Base-by-base conservation (phyloP, 805 yeast species). In the Spathaspora arborariae region DNA sequence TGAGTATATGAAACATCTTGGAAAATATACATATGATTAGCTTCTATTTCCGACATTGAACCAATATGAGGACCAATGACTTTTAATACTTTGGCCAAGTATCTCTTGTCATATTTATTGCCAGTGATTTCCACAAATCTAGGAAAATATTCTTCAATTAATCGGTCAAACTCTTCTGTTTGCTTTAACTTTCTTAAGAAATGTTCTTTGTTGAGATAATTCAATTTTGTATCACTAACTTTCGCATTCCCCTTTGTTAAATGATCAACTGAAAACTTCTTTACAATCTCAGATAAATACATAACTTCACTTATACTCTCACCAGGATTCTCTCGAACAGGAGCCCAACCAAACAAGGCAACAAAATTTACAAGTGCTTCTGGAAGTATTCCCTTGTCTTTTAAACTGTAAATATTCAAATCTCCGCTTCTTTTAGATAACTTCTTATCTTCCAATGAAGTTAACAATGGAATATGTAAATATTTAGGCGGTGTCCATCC, bases 331-430 rank as follows among this genome's bases (percentile, higher is more conserved):
- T 67, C 68, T 51, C 88, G 72, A 5, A 82, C 80, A 3, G 97
- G 96, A 4, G 96, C 78, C 99, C 99, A 94, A 0, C 99, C 99
- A 63, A 89, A 86, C 48, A 94, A 70, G 0, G 92, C 96, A 38
- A 84, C 85, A 62, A 89, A 94, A 57, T 94, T 94, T 5, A 88
- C 70, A 35, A 94, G 64, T 0, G 99, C 94, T 60, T 91, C 96
- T 0, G 97, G 96, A 4, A 89, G 65, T 13, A 87, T 75, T 0
- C 96, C 96, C 37, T 71, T 70, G 0, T 71, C 66, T 30, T 70
- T 74, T 62, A 86, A 68, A 4, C 78, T 75, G 53, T 78, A 63
- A 1, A 94, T 82, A 42, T 89, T 88, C 8, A 80, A 78, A 60
- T 89, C 96, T 5, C 95, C 92, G 18, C 84, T 79, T 51, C 99